Conservation (phyloP, 805 yeast genomes). For the Saccharomycopsis fibuligera region DNA sequence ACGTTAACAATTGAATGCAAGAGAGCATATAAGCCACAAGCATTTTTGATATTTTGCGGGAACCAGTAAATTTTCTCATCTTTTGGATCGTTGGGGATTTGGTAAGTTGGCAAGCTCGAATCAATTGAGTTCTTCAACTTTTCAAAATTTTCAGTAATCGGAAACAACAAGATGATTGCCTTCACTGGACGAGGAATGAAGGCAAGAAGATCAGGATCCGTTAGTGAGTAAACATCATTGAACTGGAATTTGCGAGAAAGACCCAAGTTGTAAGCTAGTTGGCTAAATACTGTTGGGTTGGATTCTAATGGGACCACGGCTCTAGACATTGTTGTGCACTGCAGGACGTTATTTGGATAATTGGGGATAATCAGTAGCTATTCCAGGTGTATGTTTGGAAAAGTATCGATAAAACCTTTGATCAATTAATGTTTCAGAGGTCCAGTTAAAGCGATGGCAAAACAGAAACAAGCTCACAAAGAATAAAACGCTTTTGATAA, state of each 20-base stretch:
- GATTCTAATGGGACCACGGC: slow-evolving; percentile 84
- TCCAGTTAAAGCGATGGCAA: not conserved
- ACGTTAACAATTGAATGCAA: slow-evolving; percentile 54
- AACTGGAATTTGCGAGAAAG: slow-evolving; percentile 53
- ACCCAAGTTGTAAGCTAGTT: slow-evolving; percentile 63
- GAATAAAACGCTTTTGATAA: too few relatives aligned
- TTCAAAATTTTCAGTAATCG: slow-evolving; percentile 63
- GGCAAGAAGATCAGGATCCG: slow-evolving; percentile 73
- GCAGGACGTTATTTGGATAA: too few relatives aligned
- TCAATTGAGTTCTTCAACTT: slow-evolving; percentile 39
- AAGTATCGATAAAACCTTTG: not conserved
- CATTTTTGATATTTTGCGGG: slow-evolving; percentile 77
- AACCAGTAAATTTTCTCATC: slow-evolving; percentile 55
- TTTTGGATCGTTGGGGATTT: slow-evolving; percentile 18
- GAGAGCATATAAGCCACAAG: slow-evolving; percentile 89
- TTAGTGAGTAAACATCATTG: slow-evolving; percentile 78
- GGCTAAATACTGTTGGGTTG: slow-evolving; percentile 77
- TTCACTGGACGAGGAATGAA: slow-evolving; percentile 77
- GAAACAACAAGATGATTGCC: slow-evolving; percentile 76
- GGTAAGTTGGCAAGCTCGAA: slow-evolving; percentile 22
- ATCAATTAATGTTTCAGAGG: too few relatives aligned
- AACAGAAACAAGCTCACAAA: not conserved
- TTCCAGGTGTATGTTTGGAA: not conserved
- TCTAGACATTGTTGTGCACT: too few relatives aligned
- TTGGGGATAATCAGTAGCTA: not conserved